These are phyloP conservation scores for Podospora pseudopauciseta DNA, from an alignment of 495 filamentous ascomycete species.

Conservation along the genomic window DNA sequence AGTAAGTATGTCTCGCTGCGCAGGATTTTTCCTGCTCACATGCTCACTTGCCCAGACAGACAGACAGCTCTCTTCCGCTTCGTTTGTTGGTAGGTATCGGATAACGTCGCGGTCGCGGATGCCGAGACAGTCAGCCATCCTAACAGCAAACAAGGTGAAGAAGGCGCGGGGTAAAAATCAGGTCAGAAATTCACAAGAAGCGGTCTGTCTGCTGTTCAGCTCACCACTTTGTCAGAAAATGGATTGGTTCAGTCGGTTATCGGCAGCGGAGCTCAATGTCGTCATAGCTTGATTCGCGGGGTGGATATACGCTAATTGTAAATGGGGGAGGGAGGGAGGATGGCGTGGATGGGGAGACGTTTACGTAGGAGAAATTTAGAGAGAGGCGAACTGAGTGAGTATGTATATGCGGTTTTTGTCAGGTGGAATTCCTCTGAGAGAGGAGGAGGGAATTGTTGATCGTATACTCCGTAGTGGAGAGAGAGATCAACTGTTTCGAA, in stretches of 20 bases:
- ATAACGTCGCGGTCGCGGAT: background rate
- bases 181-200: background rate
- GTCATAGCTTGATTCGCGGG: background rate
- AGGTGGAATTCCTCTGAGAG: no score
- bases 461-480: background rate
- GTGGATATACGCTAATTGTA: no score
- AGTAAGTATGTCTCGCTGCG: background rate
- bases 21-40: background rate
- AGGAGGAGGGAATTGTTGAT: no score
- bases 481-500: background rate
- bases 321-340: no score
- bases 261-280: background rate
- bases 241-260: background rate
- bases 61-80: background rate
- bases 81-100: background rate
- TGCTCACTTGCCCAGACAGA: background rate
- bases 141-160: background rate
- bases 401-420: no score
- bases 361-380: no score
- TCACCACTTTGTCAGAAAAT: background rate
- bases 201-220: background rate
- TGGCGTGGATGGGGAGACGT: no score
- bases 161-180: background rate
- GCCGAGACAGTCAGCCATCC: no score
- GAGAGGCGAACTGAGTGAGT: no score